Conservation (phyloP, 2,329 filamentous ascomycete genomes). For the Didymella arachidicola region DNA sequence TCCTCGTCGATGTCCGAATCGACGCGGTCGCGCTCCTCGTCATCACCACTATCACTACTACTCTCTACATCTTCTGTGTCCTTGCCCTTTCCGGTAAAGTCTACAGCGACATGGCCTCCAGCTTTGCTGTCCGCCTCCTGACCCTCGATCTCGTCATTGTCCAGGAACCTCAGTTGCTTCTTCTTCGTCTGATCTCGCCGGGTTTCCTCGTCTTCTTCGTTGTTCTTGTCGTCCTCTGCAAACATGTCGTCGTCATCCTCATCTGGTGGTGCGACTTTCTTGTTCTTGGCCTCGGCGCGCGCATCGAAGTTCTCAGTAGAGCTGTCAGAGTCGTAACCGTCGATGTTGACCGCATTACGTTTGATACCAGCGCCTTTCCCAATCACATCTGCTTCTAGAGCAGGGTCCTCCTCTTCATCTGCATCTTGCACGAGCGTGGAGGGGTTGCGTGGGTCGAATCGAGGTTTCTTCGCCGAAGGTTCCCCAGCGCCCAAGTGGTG, state of each 20-base stretch:
- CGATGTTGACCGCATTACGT: slow-evolving; percentile 92
- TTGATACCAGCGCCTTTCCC: slow-evolving; percentile 78
- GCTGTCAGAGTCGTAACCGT: slow-evolving; percentile 93
- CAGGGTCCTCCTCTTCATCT: slow-evolving; percentile 74
- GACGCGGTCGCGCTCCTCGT: slow-evolving; percentile 72
- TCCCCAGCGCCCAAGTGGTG: slow-evolving; percentile 69
- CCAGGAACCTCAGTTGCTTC: slow-evolving; percentile 68
- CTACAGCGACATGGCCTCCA: slow-evolving; percentile 70
- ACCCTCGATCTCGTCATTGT: slow-evolving; percentile 74
- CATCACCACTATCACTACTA: slow-evolving; percentile 64
- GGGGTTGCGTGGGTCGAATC: slow-evolving; percentile 94
- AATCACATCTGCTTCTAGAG: slow-evolving; percentile 92
- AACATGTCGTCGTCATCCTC: slow-evolving; percentile 78
- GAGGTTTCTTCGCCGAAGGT: slow-evolving; percentile 74
- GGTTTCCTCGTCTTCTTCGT: slow-evolving; percentile 62
- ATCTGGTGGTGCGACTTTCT: slow-evolving; percentile 59
- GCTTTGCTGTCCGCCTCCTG: slow-evolving; percentile 77
- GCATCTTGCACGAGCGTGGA: slow-evolving; percentile 87
- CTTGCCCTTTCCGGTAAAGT: slow-evolving; percentile 59
- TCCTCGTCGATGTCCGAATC: slow-evolving; percentile 80
- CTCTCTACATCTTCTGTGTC: slow-evolving; percentile 69
- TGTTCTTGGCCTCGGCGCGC: slow-evolving; percentile 68
- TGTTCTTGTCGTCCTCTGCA: slow-evolving; percentile 68
- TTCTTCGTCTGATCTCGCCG: slow-evolving; percentile 65
- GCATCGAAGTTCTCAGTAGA: slow-evolving; percentile 90